phyloP scores from a whole-genome alignment of 257 asterid genomes.

The Schizonepeta tenuifolia region DNA sequence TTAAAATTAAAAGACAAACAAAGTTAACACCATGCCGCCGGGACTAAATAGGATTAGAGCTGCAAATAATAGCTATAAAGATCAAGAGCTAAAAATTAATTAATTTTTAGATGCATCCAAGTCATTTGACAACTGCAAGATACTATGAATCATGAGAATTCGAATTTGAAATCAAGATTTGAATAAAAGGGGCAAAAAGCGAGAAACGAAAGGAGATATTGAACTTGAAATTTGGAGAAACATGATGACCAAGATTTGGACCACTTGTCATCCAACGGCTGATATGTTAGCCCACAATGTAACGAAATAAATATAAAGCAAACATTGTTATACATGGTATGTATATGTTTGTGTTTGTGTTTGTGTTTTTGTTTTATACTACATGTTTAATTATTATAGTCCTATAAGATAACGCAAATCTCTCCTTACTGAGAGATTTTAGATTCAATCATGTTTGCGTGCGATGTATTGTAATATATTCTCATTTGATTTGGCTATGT shows the following conservation, averaged over 20 bases:
- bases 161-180: constrained; percentile 16
- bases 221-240: constrained; percentile 25
- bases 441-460: too few species aligned
- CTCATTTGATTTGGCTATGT: too few species aligned
- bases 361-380: too few species aligned
- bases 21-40: not conserved
- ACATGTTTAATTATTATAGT: too few species aligned
- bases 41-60: not conserved
- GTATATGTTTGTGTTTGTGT: too few species aligned
- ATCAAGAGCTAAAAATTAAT: not conserved
- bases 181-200: not conserved
- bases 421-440: too few species aligned
- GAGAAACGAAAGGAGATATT: not conserved
- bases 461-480: too few species aligned
- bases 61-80: not conserved
- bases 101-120: not conserved
- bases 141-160: constrained; percentile 1
- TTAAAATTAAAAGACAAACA: not conserved
- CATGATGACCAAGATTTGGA: constrained; percentile 29
- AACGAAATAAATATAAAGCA: too few species aligned
- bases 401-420: too few species aligned
- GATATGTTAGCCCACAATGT: too few species aligned
- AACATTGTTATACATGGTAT: too few species aligned
- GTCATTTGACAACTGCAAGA: not conserved
- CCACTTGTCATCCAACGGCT: constrained; percentile 37